phyloP scores from a whole-genome alignment of 2,329 filamentous ascomycete genomes.

The Fusarium kyushuense region DNA sequence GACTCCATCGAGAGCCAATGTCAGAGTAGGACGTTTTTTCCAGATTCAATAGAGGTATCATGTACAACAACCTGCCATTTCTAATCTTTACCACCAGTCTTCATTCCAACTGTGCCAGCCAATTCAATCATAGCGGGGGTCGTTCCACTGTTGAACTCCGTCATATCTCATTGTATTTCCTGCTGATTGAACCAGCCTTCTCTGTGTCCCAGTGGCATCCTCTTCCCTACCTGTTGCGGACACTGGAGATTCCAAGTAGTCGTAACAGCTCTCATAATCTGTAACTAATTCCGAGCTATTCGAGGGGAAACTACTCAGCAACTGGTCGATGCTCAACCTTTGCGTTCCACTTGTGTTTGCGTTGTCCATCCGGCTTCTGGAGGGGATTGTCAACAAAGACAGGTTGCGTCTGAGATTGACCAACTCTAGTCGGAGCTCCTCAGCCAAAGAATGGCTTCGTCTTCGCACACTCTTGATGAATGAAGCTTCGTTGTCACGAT shows the following conservation, averaged over 20 bases:
- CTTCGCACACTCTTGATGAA: slow-evolving; percentile 46
- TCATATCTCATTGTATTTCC: slow-evolving; percentile 21
- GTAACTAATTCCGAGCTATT: slow-evolving; percentile 30
- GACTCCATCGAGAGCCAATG: slow-evolving; percentile 44
- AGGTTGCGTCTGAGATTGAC: slow-evolving; percentile 39
- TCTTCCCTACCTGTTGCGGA: slow-evolving; percentile 43
- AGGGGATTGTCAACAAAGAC: slow-evolving; percentile 21
- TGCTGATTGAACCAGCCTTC: slow-evolving; percentile 24
- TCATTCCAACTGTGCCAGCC: not conserved
- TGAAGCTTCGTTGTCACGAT: slow-evolving; percentile 35
- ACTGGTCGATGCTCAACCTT: slow-evolving; percentile 38
- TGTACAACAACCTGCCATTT: slow-evolving; percentile 51
- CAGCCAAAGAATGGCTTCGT: slow-evolving; percentile 45
- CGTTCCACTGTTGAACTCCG: slow-evolving; percentile 31
- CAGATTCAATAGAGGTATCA: slow-evolving; percentile 50
- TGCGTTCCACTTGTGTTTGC: slow-evolving; percentile 6
- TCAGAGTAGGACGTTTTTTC: slow-evolving; percentile 47
- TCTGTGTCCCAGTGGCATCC: slow-evolving; percentile 28
- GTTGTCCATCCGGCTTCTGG: slow-evolving; percentile 9
- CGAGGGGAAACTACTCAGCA: slow-evolving; percentile 27
- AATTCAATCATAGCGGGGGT: slow-evolving; percentile 12
- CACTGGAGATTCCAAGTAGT: slow-evolving; percentile 38
- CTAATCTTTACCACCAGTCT: slow-evolving; percentile 11
- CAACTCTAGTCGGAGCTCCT: slow-evolving; percentile 45
- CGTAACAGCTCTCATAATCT: slow-evolving; percentile 37